Evolutionary conservation across 768 basidiomycete genomes (phyloP), one percentile per base, ranked within the genome.

Genomic region (Hygrophorus pudorinus): DNA sequence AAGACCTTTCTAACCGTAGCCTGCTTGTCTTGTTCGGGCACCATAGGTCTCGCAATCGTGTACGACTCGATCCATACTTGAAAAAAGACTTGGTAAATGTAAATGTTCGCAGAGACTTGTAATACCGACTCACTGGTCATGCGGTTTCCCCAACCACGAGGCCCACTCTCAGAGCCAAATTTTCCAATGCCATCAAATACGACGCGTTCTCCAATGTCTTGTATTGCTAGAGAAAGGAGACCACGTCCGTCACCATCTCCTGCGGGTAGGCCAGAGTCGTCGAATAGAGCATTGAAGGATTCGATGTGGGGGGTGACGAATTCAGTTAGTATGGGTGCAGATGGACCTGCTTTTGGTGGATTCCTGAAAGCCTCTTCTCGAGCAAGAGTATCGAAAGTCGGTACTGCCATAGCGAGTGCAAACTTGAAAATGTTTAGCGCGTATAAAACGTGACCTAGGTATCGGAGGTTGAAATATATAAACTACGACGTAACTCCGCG

Each of bases 201-300:
- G n/a, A 92, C 89, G 48, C 91, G 87, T 53, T 86, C 80, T 0
- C 84, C 84, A 31, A 98, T 84, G 50, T 97, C 89, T 52, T 81
- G 76, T 10, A 97, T 56, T 6, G 77, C 88, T 1, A 89, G 64
- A 39, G 77, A 78, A 6, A 99, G 59, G 8, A 98, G 61, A 0
- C 96, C 96, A 28, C 72, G 72, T 1, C 86, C 87, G 45, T 88
- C 78, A 11, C 81, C 81, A 53, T 82, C 81, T 8, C 83, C 81
- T 36, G 71, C 57, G 46, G 81, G 78, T 44, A 86, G 60, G n/a
- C 85, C 85, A 42, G 85, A 81, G 60, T 94, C 91, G 56, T 97
- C 93, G 60, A 97, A 93, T 20, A 99, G 74, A 12, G 90, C 82
- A 63, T 98, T 94, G 73, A 99, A 98, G 31, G 88, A 91, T 61